phyloP scores from a whole-genome alignment of 805 yeast species.

The Ogataea minuta region DNA sequence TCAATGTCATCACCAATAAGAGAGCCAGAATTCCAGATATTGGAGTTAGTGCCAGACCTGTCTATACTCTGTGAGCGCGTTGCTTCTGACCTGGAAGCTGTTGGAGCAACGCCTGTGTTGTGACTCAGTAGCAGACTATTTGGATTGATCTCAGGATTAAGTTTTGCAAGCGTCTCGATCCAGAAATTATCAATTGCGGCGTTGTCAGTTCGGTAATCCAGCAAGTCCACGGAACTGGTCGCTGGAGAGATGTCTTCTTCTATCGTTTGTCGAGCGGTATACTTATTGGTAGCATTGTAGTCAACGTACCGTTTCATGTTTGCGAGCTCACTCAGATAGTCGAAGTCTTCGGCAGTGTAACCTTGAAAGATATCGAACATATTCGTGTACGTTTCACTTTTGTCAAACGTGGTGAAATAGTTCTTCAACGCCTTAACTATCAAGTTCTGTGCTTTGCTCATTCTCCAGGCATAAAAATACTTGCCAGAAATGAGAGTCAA shows the following conservation, averaged over 20 bases:
- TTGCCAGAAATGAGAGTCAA: conserved; percentile 48
- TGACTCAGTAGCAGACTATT: not conserved
- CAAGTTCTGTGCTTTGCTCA: conserved; percentile 54
- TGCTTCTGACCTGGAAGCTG: too few relatives aligned
- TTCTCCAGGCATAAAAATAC: conserved; percentile 68
- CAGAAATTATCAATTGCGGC: conserved; percentile 28
- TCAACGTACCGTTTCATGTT: conserved; percentile 3
- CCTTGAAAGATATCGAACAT: conserved; percentile 19
- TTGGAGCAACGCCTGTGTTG: too few relatives aligned
- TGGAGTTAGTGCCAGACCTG: too few relatives aligned
- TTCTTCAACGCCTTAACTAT: conserved; percentile 37
- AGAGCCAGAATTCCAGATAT: not conserved
- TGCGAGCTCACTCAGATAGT: conserved; percentile 6
- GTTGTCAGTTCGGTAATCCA: conserved; percentile 12
- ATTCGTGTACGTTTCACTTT: not conserved
- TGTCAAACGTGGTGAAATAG: conserved; percentile 3
- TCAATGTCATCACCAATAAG: not conserved
- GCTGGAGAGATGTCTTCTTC: not conserved
- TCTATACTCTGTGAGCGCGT: too few relatives aligned
- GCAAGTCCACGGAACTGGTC: not conserved
- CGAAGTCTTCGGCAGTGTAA: conserved; percentile 20
- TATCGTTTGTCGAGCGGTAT: not conserved
- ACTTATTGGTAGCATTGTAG: too few relatives aligned
- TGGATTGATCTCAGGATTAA: not conserved
- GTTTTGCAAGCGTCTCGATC: conserved; percentile 21